Conservation (phyloP, 2,329 filamentous ascomycete genomes). For the Aspergillus sp. region DNA sequence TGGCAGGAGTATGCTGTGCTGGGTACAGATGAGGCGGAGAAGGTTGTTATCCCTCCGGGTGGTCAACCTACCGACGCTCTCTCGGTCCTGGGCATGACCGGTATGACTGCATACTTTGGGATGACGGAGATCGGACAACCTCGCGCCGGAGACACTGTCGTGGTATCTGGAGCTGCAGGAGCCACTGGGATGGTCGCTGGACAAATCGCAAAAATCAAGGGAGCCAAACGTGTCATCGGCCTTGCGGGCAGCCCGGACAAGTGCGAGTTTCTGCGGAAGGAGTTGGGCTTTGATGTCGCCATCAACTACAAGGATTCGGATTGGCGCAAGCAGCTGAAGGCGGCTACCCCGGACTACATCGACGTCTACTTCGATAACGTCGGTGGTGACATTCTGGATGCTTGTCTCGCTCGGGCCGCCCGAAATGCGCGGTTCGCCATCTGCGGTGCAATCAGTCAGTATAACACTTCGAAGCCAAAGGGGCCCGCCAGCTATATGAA, state of each 20-base stretch:
- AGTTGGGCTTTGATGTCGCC: slow-evolving; percentile 66
- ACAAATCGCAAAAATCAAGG: slow-evolving; percentile 75
- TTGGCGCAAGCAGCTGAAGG: slow-evolving; percentile 61
- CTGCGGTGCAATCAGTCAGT: slow-evolving; percentile 69
- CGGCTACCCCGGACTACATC: slow-evolving; percentile 59
- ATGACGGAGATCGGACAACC: slow-evolving; percentile 67
- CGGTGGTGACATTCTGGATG: slow-evolving; percentile 68
- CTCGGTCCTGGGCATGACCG: slow-evolving; percentile 64
- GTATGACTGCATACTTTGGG: slow-evolving; percentile 75
- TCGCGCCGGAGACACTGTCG: slow-evolving; percentile 69
- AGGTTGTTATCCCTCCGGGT: slow-evolving; percentile 46
- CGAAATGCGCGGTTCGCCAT: slow-evolving; percentile 65
- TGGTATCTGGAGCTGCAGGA: slow-evolving; percentile 75
- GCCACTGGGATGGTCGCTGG: slow-evolving; percentile 75
- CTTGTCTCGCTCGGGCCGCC: slow-evolving; percentile 64
- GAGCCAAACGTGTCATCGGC: slow-evolving; percentile 61
- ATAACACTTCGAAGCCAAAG: slow-evolving; percentile 58
- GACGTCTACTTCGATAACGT: slow-evolving; percentile 76
- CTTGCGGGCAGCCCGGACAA: slow-evolving; percentile 68
- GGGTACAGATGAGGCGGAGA: slow-evolving; percentile 50
- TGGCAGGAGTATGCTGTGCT: slow-evolving; percentile 69
- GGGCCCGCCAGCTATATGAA: slow-evolving; percentile 54
- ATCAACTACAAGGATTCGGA: slow-evolving; percentile 68
- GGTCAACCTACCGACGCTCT: slow-evolving; percentile 60
- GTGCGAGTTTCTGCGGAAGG: slow-evolving; percentile 62